phyloP scores from a whole-genome alignment of 2,329 filamentous ascomycete species.

The Lachnellula occidentalis region DNA sequence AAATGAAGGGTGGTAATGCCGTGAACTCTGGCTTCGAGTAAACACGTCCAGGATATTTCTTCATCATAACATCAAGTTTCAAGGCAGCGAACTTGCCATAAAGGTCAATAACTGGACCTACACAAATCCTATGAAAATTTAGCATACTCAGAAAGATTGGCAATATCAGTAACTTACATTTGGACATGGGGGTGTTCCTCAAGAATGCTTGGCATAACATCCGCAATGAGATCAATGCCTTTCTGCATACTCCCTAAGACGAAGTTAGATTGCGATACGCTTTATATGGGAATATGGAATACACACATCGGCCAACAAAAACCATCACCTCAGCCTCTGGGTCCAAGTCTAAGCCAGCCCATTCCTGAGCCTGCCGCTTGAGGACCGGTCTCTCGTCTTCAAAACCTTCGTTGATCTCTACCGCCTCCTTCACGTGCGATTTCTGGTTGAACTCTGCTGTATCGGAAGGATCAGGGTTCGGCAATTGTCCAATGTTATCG shows the following conservation, averaged over 20 bases:
- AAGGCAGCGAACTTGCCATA: slow-evolving; percentile 63
- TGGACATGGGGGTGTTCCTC: slow-evolving; percentile 55
- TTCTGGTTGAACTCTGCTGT: slow-evolving; percentile 52
- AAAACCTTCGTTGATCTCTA: slow-evolving; percentile 43
- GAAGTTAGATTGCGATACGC: too few relatives aligned
- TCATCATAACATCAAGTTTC: slow-evolving; percentile 59
- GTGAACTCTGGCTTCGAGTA: slow-evolving; percentile 67
- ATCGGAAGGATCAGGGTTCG: slow-evolving; percentile 62
- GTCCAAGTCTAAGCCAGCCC: slow-evolving; percentile 58
- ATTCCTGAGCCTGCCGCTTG: slow-evolving; percentile 58
- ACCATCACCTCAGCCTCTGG: slow-evolving; percentile 59
- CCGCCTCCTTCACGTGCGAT: slow-evolving; percentile 38
- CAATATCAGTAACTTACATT: slow-evolving; percentile 29
- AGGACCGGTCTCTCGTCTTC: slow-evolving; percentile 49
- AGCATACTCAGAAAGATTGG: too few relatives aligned
- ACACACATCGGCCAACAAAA: slow-evolving; percentile 64
- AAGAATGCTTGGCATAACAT: slow-evolving; percentile 58
- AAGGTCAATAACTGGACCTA: slow-evolving; percentile 62
- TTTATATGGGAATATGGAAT: slow-evolving; percentile 22
- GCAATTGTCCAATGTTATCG: slow-evolving; percentile 62
- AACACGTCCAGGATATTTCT: slow-evolving; percentile 58
- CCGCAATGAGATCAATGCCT: slow-evolving; percentile 62
- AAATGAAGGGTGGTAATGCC: slow-evolving; percentile 59
- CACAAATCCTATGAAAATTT: slow-evolving; percentile 37
- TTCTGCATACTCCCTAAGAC: slow-evolving; percentile 43